Evolutionary conservation across 2,329 filamentous ascomycete species (phyloP).

Genomic region (Metarhizium sp.): DNA sequence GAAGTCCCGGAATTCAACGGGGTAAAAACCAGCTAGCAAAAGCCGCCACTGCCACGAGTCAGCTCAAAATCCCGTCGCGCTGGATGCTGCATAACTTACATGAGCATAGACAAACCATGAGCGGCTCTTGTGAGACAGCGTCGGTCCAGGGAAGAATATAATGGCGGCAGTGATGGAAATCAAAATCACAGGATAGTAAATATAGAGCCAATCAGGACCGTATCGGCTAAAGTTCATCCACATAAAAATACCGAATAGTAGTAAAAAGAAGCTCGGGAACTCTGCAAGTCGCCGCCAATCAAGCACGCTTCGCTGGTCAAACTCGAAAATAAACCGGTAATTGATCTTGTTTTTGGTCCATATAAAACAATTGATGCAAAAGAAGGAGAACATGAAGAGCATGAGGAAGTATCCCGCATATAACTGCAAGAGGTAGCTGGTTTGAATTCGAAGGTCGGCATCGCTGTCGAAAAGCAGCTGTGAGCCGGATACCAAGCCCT

Average conservation of each 20-base stretch:
- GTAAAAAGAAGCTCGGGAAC: conserved; percentile 76
- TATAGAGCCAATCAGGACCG: conserved; percentile 57
- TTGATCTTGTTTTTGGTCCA: conserved; percentile 86
- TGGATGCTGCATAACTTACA: conserved; percentile 39
- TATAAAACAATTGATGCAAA: conserved; percentile 73
- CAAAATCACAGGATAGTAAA: conserved; percentile 80
- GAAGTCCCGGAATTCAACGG: conserved; percentile 95
- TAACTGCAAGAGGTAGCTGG: conserved; percentile 71
- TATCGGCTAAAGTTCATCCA: conserved; percentile 81
- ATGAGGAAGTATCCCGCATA: conserved; percentile 89
- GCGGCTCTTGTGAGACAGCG: conserved; percentile 67
- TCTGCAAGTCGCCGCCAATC: conserved; percentile 86
- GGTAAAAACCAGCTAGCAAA: conserved; percentile 75
- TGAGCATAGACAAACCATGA: conserved; percentile 86
- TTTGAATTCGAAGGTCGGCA: conserved; percentile 36
- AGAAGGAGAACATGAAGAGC: conserved; percentile 71
- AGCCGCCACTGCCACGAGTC: conserved; percentile 59
- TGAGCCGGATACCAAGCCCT: conserved; percentile 54
- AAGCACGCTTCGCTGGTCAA: conserved; percentile 74
- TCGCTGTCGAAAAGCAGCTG: conserved; percentile 44
- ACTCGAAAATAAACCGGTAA: conserved; percentile 94
- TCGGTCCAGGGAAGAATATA: conserved; percentile 65
- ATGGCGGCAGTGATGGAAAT: conserved; percentile 58
- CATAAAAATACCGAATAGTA: conserved; percentile 69
- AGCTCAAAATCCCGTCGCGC: neutral